These are phyloP conservation scores for Boletus sp. DNA, from an alignment of 768 basidiomycete genomes.

Conservation along the genomic window DNA sequence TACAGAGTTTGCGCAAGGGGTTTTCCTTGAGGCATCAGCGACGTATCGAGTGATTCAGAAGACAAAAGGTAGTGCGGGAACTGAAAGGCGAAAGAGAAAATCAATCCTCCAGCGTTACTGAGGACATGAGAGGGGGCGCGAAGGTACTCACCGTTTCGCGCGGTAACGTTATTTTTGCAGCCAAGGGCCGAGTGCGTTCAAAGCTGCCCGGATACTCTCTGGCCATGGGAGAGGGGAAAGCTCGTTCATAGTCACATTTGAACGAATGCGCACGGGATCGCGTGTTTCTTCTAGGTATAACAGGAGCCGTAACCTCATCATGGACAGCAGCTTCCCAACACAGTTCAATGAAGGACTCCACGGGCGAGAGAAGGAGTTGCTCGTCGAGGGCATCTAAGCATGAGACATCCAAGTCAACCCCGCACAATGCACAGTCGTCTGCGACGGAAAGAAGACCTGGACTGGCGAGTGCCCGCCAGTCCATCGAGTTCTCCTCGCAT, in stretches of 20 bases:
- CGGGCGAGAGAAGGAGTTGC: constrained; percentile 37
- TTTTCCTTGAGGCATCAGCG: constrained; percentile 6
- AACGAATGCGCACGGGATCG: constrained; percentile 16
- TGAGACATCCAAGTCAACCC: constrained; percentile 34
- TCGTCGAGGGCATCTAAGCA: constrained; percentile 39
- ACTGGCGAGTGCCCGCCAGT: constrained; percentile 1
- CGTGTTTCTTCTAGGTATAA: not conserved
- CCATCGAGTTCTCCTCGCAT: not conserved
- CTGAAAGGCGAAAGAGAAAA: not conserved
- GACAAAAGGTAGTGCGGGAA: constrained; percentile 2
- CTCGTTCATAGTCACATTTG: constrained; percentile 4
- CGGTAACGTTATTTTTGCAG: constrained; percentile 19
- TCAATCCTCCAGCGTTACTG: not conserved
- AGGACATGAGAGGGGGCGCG: not conserved
- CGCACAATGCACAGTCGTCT: constrained; percentile 27
- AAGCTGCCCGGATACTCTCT: constrained; percentile 10
- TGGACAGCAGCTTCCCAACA: constrained; percentile 39
- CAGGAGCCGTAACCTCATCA: constrained; percentile 17
- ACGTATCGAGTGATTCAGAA: constrained; percentile 7
- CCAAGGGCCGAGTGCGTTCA: constrained; percentile 9
- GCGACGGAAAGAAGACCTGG: constrained; percentile 12
- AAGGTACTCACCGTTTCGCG: constrained; percentile 14
- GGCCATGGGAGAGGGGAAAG: not conserved
- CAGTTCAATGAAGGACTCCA: constrained; percentile 37
- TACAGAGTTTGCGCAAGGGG: constrained; percentile 12